Evolutionary conservation across 257 asterid genomes (phyloP).

Genomic region (Jasminum sambac): DNA sequence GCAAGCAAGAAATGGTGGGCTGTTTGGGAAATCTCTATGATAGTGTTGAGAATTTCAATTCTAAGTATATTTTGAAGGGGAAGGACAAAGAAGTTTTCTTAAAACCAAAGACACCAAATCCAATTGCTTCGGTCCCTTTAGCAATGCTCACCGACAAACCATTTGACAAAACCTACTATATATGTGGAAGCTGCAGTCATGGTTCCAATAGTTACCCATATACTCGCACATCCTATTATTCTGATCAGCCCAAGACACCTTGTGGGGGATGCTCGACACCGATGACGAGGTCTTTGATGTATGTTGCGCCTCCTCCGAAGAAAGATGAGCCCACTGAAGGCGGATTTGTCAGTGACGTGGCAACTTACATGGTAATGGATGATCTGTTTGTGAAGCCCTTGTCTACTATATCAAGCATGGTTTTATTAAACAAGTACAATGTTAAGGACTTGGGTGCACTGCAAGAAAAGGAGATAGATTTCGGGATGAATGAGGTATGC

Average conservation of each 20-base stretch:
- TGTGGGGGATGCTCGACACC: background rate
- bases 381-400: conserved; percentile 33
- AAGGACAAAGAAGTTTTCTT: conserved; percentile 23
- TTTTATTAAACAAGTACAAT: conserved; percentile 22
- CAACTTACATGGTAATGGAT: conserved; percentile 38
- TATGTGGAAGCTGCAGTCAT: background rate
- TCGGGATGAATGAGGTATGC: conserved; percentile 31
- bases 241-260: conserved; percentile 1
- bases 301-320: background rate
- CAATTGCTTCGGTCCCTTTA: conserved; percentile 3
- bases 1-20: conserved; percentile 24
- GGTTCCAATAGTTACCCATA: no score
- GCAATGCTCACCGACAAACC: background rate
- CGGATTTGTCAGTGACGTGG: conserved; percentile 27
- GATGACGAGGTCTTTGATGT: background rate
- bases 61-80: conserved; percentile 21
- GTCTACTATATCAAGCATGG: conserved; percentile 31
- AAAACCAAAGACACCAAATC: background rate
- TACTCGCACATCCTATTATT: background rate
- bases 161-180: background rate
- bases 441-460: conserved; percentile 21
- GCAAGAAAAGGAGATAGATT: conserved; percentile 17
- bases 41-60: conserved; percentile 30
- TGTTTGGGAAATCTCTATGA: conserved; percentile 26
- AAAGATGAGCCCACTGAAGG: background rate